Evolutionary conservation across 306 rosid genomes (phyloP).

Genomic region (Alnus glutinosa): DNA sequence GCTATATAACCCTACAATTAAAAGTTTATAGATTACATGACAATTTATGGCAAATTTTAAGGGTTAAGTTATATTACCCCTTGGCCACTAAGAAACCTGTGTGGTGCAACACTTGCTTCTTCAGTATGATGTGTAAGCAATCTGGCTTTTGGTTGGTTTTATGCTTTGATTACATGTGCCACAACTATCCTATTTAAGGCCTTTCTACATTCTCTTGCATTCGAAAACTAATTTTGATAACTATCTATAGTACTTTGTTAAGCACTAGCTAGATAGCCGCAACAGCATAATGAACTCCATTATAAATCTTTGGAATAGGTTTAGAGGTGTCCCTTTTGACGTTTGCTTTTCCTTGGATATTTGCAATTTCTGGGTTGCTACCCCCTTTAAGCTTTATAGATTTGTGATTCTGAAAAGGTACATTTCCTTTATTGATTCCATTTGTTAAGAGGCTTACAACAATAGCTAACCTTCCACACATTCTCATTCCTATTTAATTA

Average conservation of each 20-base stretch:
- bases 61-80: neutral
- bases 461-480: neutral
- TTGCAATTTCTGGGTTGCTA: conserved; percentile 15
- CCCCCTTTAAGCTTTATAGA: conserved; percentile 21
- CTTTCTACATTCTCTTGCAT: neutral
- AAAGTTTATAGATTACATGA: no score
- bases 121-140: neutral
- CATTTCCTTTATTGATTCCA: neutral
- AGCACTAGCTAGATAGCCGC: neutral
- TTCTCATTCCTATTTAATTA: neutral
- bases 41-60: no score
- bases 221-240: neutral
- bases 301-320: neutral
- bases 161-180: neutral
- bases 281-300: conserved; percentile 8
- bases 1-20: no score
- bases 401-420: conserved; percentile 10
- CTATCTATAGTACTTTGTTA: neutral
- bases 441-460: conserved; percentile 1
- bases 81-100: neutral
- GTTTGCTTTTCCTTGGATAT: conserved; percentile 7
- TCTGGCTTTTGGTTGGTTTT: neutral
- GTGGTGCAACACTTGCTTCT: conserved; percentile 13
- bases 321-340: conserved; percentile 13
- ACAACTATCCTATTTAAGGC: conserved; percentile 3